Conservation (phyloP, 2,329 filamentous ascomycete species). For the Trichoderma semiorbis region DNA sequence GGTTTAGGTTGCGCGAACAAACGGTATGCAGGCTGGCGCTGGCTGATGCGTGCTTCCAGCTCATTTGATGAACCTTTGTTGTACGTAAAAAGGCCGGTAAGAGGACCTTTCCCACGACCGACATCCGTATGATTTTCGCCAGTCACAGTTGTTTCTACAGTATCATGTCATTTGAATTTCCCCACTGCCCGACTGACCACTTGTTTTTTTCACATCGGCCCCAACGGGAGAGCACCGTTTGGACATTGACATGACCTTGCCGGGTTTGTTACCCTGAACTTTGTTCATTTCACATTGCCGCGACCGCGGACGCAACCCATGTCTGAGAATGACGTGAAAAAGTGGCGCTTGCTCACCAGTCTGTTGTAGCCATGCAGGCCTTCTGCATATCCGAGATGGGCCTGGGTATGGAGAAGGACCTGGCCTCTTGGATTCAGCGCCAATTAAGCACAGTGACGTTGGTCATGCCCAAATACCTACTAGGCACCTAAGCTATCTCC, state of each 20-base stretch:
- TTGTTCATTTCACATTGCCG: neutral
- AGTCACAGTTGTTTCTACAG: neutral
- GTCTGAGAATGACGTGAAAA: conserved; percentile 5
- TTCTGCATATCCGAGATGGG: conserved; percentile 1
- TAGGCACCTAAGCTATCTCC: conserved; percentile 3
- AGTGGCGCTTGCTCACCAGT: conserved; percentile 11
- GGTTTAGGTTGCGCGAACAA: neutral
- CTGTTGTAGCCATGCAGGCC: neutral
- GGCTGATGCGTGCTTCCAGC: neutral
- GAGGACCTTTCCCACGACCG: neutral
- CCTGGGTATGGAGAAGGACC: neutral
- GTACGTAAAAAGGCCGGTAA: neutral
- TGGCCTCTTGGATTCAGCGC: neutral
- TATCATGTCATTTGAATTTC: neutral
- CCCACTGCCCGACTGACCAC: neutral
- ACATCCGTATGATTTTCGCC: neutral
- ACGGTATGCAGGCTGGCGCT: neutral
- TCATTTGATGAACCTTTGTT: neutral
- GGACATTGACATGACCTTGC: neutral
- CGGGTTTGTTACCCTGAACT: neutral
- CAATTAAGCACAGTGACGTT: conserved; percentile 8
- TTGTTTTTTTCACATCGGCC: neutral
- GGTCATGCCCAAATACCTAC: conserved; percentile 2
- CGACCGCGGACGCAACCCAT: neutral
- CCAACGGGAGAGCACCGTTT: neutral